Conservation (phyloP, 768 basidiomycete genomes). For the Sarcomyxa edulis region DNA sequence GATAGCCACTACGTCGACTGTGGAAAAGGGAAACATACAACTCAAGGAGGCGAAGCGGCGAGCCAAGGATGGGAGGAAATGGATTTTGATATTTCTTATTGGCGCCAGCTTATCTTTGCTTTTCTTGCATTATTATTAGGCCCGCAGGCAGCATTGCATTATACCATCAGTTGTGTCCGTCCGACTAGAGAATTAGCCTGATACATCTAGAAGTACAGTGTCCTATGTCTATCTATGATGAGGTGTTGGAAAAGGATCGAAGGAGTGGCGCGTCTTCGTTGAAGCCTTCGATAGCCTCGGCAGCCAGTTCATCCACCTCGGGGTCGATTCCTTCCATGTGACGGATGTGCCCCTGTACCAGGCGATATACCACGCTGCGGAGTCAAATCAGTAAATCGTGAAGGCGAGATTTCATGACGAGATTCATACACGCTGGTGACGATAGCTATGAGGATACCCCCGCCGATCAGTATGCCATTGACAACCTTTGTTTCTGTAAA, state of each 20-base stretch:
- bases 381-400: conserved; percentile 8
- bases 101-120: conserved; percentile 88
- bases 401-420: background rate
- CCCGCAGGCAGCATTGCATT: conserved; percentile 5
- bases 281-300: conserved; percentile 54
- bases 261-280: conserved; percentile 61
- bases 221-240: conserved; percentile 2
- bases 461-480: conserved; percentile 53
- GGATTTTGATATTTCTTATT: conserved; percentile 86
- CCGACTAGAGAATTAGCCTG: background rate
- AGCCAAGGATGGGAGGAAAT: conserved; percentile 82
- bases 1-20: conserved; percentile 76
- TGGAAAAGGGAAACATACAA: conserved; percentile 88
- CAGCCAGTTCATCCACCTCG: conserved; percentile 48
- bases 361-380: conserved; percentile 58
- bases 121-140: conserved; percentile 88
- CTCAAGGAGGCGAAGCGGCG: conserved; percentile 85
- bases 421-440: conserved; percentile 61
- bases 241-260: conserved; percentile 9
- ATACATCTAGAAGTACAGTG: conserved; percentile 6
- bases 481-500: conserved; percentile 56
- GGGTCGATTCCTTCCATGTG: conserved; percentile 43
- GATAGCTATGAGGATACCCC: conserved; percentile 53
- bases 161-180: conserved; percentile 10
- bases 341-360: conserved; percentile 58